Percentiles rank a stretch among this genome's conserved stretches.
These are phyloP conservation scores for Metschnikowia lochheadii DNA, from an alignment of 805 yeast species.

Conservation along the genomic window DNA sequence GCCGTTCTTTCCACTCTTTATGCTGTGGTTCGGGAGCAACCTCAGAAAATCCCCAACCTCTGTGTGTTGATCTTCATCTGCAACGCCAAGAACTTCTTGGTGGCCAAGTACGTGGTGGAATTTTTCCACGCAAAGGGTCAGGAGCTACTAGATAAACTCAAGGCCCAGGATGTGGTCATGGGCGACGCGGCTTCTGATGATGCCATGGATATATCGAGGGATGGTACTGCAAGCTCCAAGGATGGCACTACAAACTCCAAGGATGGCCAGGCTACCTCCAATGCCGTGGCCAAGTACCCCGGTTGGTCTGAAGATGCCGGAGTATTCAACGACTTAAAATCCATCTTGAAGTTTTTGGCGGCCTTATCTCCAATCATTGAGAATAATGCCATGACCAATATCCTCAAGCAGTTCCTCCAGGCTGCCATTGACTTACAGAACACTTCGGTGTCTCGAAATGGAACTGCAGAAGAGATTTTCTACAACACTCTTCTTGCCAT, in stretches of 20 bases:
- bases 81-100: conserved; percentile 56
- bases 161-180: conserved; percentile 7
- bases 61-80: conserved; percentile 64
- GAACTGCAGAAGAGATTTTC: conserved; percentile 65
- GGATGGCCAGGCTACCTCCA: neutral
- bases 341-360: conserved; percentile 66
- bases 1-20: conserved; percentile 60
- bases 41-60: conserved; percentile 78
- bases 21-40: conserved; percentile 80
- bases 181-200: conserved; percentile 5
- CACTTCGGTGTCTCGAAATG: conserved; percentile 37
- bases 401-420: conserved; percentile 52
- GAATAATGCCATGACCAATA: conserved; percentile 32
- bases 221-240: no score
- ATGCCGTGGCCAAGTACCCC: neutral
- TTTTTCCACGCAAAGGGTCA: conserved; percentile 64
- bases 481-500: conserved; percentile 57
- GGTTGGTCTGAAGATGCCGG: conserved; percentile 41
- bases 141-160: conserved; percentile 41
- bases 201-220: no score
- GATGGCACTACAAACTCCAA: no score
- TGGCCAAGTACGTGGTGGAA: conserved; percentile 68
- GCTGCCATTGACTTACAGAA: conserved; percentile 55
- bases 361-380: conserved; percentile 61
- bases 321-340: conserved; percentile 66